Percentiles rank a stretch among this genome's conserved stretches.
These are phyloP conservation scores for Pleurotus pulmonarius DNA, from an alignment of 768 basidiomycete genomes.

Conservation along the genomic window DNA sequence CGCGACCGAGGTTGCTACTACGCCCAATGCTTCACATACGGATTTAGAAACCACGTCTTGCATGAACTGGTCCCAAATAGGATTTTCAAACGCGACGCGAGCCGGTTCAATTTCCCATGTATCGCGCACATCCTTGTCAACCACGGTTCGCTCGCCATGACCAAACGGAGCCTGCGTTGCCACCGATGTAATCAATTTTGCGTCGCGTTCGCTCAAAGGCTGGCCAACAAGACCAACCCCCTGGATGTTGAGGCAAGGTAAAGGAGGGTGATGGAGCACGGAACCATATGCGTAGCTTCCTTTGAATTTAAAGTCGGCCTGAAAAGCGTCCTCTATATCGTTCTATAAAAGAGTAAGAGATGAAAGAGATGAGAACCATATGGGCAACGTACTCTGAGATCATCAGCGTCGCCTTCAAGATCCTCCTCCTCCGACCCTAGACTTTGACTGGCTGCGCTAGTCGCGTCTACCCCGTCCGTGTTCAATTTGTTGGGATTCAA, in stretches of 20 bases:
- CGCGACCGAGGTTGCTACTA: slow-evolving; percentile 18
- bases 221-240: slow-evolving; percentile 40
- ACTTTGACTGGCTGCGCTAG: too few species aligned
- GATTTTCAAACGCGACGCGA: slow-evolving; percentile 35
- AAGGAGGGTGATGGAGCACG: slow-evolving; percentile 25
- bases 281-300: slow-evolving; percentile 28
- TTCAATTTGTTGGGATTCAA: too few species aligned
- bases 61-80: slow-evolving; percentile 35
- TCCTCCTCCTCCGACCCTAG: too few species aligned
- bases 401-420: too few species aligned
- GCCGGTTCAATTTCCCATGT: slow-evolving; percentile 48
- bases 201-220: slow-evolving; percentile 37
- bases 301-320: slow-evolving; percentile 25
- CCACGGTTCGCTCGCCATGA: slow-evolving; percentile 35
- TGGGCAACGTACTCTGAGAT: background rate
- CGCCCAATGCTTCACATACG: slow-evolving; percentile 34
- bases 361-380: background rate
- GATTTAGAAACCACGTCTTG: slow-evolving; percentile 19
- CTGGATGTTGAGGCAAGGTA: slow-evolving; percentile 35
- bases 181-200: slow-evolving; percentile 28
- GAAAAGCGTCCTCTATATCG: slow-evolving; percentile 26
- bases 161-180: slow-evolving; percentile 42
- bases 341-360: slow-evolving; percentile 15
- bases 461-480: too few species aligned
- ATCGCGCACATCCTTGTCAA: slow-evolving; percentile 41